phyloP scores from a whole-genome alignment of 129 eudicot genomes.

The Centaurea solstitialis region DNA sequence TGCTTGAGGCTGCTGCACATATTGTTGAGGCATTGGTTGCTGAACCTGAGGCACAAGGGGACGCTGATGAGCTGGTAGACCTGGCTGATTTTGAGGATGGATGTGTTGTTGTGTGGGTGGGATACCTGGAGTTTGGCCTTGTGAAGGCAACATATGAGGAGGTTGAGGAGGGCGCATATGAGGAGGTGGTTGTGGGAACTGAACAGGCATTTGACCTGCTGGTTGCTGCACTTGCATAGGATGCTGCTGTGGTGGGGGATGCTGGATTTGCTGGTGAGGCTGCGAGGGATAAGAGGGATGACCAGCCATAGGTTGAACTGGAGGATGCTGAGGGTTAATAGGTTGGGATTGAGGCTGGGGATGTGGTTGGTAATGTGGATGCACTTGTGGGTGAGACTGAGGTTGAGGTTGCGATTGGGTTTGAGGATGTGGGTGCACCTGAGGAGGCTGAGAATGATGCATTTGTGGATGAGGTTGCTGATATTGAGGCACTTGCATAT shows the following conservation, averaged over 20 bases:
- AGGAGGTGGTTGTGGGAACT: slow-evolving; percentile 60
- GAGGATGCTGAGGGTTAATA: slow-evolving; percentile 35
- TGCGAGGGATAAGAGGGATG: slow-evolving; percentile 63
- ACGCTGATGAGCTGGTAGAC: slow-evolving; percentile 52
- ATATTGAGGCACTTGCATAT: slow-evolving; percentile 61
- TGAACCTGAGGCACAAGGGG: slow-evolving; percentile 63
- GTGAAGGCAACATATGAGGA: slow-evolving; percentile 43
- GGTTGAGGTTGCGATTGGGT: slow-evolving; percentile 35
- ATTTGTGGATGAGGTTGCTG: slow-evolving; percentile 66
- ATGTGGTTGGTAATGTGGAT: slow-evolving; percentile 21
- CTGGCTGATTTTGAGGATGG: slow-evolving; percentile 42
- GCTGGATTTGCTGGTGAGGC: slow-evolving; percentile 56
- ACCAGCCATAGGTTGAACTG: slow-evolving; percentile 45
- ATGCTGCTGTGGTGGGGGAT: slow-evolving; percentile 51
- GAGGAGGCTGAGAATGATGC: slow-evolving; percentile 40
- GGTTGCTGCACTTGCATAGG: slow-evolving; percentile 47
- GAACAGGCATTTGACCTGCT: slow-evolving; percentile 49
- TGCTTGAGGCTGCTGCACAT: slow-evolving; percentile 60
- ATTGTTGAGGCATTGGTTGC: slow-evolving; percentile 55
- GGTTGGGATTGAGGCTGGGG: slow-evolving; percentile 41
- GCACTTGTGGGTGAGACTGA: slow-evolving; percentile 22
- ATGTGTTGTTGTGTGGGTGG: slow-evolving; percentile 52
- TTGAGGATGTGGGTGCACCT: slow-evolving; percentile 37
- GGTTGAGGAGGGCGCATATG: slow-evolving; percentile 61
- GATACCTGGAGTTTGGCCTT: slow-evolving; percentile 38